Percentiles rank a stretch among this genome's conserved stretches.
These are phyloP conservation scores for Solanum boliviense DNA, from an alignment of 257 asterid genomes.

Conservation along the genomic window DNA sequence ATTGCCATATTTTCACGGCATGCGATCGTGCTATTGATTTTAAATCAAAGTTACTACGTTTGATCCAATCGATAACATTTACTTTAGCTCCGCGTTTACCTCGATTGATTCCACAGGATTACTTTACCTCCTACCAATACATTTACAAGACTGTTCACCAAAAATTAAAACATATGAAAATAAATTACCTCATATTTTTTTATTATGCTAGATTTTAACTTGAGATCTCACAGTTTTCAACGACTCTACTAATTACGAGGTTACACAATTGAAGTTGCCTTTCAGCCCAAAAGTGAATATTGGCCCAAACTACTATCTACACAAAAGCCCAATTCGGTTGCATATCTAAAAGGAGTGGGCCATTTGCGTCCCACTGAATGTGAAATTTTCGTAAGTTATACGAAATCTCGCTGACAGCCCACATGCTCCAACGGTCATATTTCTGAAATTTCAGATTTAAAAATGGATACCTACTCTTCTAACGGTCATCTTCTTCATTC, in stretches of 20 bases:
- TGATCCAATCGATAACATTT: not conserved
- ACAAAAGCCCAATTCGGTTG: not conserved
- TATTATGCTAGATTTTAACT: not conserved
- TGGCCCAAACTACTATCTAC: not conserved
- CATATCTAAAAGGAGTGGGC: not conserved
- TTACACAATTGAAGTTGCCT: not conserved
- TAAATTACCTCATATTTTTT: not conserved
- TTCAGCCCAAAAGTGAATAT: not conserved
- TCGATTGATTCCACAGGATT: not conserved
- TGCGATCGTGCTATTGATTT: not conserved
- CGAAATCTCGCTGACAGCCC: not conserved
- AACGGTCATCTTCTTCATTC: not conserved
- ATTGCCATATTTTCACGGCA: not conserved
- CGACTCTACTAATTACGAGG: not conserved
- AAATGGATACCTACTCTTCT: not conserved
- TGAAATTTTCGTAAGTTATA: not conserved
- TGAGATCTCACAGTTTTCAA: not conserved
- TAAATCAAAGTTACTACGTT: not conserved
- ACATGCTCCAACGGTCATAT: not conserved
- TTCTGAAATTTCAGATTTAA: not conserved
- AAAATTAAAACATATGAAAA: not conserved
- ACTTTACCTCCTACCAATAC: not conserved
- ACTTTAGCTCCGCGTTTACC: fast-evolving
- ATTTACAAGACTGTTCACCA: fast-evolving
- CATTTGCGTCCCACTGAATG: not conserved